phyloP scores from a whole-genome alignment of 768 basidiomycete species.

The Tylopilus sp. region DNA sequence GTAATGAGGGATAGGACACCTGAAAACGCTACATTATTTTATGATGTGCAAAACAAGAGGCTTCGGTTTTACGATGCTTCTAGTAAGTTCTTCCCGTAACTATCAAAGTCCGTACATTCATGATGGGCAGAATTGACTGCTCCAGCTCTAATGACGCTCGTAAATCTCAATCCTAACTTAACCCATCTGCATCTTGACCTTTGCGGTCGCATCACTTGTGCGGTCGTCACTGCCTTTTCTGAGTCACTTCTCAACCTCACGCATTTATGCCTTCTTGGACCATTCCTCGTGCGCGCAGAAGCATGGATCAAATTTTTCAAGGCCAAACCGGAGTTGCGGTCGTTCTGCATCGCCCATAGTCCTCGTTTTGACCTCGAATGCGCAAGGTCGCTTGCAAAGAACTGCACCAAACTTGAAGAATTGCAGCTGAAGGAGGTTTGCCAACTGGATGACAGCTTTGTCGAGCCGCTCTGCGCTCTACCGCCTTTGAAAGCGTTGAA shows the following conservation, averaged over 20 bases:
- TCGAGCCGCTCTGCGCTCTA: conserved; percentile 43
- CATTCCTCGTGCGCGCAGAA: conserved; percentile 73
- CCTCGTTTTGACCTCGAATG: conserved; percentile 81
- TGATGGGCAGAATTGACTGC: conserved; percentile 59
- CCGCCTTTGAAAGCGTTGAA: conserved; percentile 57
- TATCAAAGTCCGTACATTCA: conserved; percentile 1
- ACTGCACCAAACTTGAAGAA: conserved; percentile 53
- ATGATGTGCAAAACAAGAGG: conserved; percentile 61
- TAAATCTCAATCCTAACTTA: conserved; percentile 81
- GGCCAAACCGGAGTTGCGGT: conserved; percentile 56
- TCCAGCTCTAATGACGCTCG: conserved; percentile 64
- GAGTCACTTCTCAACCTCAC: conserved; percentile 61
- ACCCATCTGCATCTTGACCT: conserved; percentile 75
- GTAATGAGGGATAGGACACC: conserved; percentile 48
- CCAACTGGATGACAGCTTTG: conserved; percentile 61
- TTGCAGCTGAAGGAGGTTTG: conserved; percentile 81
- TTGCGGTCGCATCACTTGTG: conserved; percentile 78
- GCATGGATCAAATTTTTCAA: conserved; percentile 78
- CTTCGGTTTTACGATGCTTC: conserved; percentile 88
- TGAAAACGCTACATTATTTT: conserved; percentile 83
- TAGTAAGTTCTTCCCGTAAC: conserved; percentile 47
- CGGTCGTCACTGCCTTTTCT: conserved; percentile 56
- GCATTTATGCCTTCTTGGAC: conserved; percentile 79
- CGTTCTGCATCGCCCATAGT: conserved; percentile 80
- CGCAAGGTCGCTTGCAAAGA: conserved; percentile 50